A percentile compares a stretch with the other conserved stretches of the same genome.
Conservation (phyloP, 2,329 filamentous ascomycete genomes). For the Sporothrix mexicana region DNA sequence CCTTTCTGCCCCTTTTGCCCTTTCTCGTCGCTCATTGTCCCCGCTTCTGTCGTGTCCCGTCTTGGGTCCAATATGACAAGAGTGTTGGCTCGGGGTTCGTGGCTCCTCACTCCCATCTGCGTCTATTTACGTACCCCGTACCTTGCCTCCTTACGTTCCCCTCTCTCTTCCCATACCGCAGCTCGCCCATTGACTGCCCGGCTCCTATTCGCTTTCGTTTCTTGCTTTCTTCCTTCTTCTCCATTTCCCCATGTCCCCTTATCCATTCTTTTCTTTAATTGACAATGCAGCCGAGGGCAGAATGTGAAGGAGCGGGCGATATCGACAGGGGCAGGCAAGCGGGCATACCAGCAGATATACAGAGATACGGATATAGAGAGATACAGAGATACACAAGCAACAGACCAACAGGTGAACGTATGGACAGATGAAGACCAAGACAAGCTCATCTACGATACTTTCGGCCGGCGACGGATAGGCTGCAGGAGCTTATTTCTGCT, state of each 20-base stretch:
- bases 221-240: no score
- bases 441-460: background rate
- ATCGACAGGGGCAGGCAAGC: conserved; percentile 1
- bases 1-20: background rate
- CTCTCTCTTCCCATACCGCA: background rate
- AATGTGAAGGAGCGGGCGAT: background rate
- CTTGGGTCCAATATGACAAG: conserved; percentile 24
- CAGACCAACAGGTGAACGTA: no score
- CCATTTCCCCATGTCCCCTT: background rate
- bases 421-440: no score
- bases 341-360: background rate
- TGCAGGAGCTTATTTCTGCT: conserved; percentile 5
- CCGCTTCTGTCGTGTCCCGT: conserved; percentile 21
- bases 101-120: background rate
- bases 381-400: no score
- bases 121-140: background rate
- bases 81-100: conserved; percentile 15
- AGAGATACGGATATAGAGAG: no score
- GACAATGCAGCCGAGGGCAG: conserved; percentile 13
- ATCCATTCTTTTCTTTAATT: conserved; percentile 3
- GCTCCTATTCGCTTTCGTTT: background rate
- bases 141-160: no score
- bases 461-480: background rate
- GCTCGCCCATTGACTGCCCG: background rate
- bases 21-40: background rate